These are phyloP conservation scores for Cladobotryum protrusum DNA, from an alignment of 2,329 filamentous ascomycete species.

Conservation along the genomic window DNA sequence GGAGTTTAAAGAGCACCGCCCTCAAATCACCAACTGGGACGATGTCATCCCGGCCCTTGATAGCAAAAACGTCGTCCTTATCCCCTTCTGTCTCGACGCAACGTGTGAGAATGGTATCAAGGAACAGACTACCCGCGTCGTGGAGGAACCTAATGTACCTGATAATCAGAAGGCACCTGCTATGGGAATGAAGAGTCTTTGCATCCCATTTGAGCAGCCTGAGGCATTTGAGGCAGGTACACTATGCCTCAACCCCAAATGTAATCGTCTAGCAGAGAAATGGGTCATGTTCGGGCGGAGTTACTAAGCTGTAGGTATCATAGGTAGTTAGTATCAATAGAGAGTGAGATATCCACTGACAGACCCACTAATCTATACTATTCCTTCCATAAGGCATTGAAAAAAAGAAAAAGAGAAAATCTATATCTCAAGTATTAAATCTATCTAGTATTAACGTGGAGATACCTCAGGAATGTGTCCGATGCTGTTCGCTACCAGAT, in stretches of 20 bases:
- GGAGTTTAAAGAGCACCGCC: constrained; percentile 72
- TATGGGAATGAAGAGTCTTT: constrained; percentile 65
- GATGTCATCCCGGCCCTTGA: constrained; percentile 88
- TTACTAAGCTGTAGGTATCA: constrained; percentile 33
- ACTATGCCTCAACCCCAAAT: constrained; percentile 88
- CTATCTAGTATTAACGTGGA: too few relatives aligned
- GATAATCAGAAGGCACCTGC: constrained; percentile 49
- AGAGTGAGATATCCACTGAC: too few relatives aligned
- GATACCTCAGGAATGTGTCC: too few relatives aligned
- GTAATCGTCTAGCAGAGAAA: constrained; percentile 65
- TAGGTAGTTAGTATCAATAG: too few relatives aligned
- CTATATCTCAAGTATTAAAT: too few relatives aligned
- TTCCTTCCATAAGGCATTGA: too few relatives aligned
- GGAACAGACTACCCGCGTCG: constrained; percentile 76
- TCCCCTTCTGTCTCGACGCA: constrained; percentile 76
- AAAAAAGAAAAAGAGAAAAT: too few relatives aligned
- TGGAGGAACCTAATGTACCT: constrained; percentile 48
- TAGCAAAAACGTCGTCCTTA: constrained; percentile 84
- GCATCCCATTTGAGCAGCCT: constrained; percentile 77
- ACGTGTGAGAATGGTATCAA: constrained; percentile 94
- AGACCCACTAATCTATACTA: too few relatives aligned
- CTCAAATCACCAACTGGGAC: constrained; percentile 79
- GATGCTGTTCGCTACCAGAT: too few relatives aligned
- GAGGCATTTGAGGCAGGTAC: constrained; percentile 72
- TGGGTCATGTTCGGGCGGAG: constrained; percentile 91